Base-by-base conservation (phyloP, 768 basidiomycete species). In the Trametes cubensis region DNA sequence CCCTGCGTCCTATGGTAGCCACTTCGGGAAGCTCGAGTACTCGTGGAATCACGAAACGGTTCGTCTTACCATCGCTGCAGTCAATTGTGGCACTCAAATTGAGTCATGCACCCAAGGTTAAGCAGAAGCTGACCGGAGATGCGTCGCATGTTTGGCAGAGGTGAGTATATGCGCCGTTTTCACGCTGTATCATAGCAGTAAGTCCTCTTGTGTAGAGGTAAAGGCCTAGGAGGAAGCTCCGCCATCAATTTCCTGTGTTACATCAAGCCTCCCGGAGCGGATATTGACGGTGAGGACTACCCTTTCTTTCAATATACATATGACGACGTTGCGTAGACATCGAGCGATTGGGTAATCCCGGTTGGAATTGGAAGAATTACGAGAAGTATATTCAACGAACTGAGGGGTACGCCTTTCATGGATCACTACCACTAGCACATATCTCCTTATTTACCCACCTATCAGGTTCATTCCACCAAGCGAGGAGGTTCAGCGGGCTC, bases 151-250 rank as follows among this genome's bases (percentile, higher is more conserved):
- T 44, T 18, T 65, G 67, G 64, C 20, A 28, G 8, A 58, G 64
- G 64, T 65, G 26, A 10, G 62, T 64, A 41, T 28, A 23, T 41
- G 55, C 56, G 59, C 2, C 17, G 21, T 21, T 0, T 20, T 23
- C 34, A 6, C 5, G 34, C 2, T 34, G 34, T 34, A 34, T 11
- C 34, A 11, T 34, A 4, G 11, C 34, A 34, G 34, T 45, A 13
- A 18, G 5, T 10, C 34, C n/a, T 11, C 5, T 6, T 20, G 30
- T 1, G 13, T 17, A 71, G 71, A 23, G 71, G 71, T 4, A 70
- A 70, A 25, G 71, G 71, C 30, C 56, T 72, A 7, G 71, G 71
- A 14, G 71, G 71, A 25, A 69, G 68, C 18, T 70, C 69, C 3
- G 55, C 34, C 20, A 68, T 72, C 55, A 72, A 70, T 58, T 70